Base-by-base conservation (phyloP, 768 basidiomycete genomes). In the Clitopilus passeckerianus region DNA sequence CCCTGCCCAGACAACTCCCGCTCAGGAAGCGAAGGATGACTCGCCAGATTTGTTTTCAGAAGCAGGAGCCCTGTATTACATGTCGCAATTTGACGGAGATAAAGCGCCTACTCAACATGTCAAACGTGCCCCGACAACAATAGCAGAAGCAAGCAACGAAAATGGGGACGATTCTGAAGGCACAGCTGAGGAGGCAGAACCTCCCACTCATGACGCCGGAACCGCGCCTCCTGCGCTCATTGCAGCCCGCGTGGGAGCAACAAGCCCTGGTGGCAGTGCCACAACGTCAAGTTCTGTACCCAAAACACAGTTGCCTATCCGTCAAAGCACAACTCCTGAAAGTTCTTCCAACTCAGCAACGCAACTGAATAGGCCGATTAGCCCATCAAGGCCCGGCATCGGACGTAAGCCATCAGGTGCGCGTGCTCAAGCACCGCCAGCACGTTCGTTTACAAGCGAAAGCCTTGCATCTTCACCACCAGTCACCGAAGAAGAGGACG, bases 371-470 rank as follows among this genome's bases (percentile, higher is more conserved):
- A 60, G 50, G 52, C 34, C 34, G 44, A 54, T 16, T 50, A 60
- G 60, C 57, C 57, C 23, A 41, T 58, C 72, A 60, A 74, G 79
- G 65, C 73, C 71, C 67, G 76, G 65, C 56, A 68, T 78, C 53
- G 86, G 86, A 73, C 86, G 89, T 72, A 90, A 89, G 67, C 90
- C 90, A 20, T 87, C 89, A 33, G 90, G 90, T 54, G 90, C 90
- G 86, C 90, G 90, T 86, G 90, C 87, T 53, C 83, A 77, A 59
- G 79, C 80, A 65, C 73, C 72, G 64, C 65, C 64, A 41, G 18
- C 46, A 50, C 46, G 46, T 72, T 68, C 75, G 70, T 78, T 71
- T 73, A 77, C 72, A 71, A 70, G 72, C 66, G 72, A 74, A 61
- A 74, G 73, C 67, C 71, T 75, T 70, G 73, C 78, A 59, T 74